phyloP scores from a whole-genome alignment of 2,329 filamentous ascomycete species.

The Helotiales sp. region DNA sequence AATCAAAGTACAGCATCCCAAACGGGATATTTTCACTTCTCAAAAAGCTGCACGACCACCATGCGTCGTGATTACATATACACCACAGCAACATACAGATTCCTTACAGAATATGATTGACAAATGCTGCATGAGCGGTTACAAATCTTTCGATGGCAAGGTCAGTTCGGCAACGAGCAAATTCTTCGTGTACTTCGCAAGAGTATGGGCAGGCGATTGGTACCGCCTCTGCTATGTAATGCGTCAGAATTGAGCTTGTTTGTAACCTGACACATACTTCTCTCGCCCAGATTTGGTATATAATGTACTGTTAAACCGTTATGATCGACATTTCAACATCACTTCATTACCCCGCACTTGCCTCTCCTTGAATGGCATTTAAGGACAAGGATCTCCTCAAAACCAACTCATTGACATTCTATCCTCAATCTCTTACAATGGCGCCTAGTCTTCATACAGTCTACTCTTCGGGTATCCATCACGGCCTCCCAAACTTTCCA shows the following conservation, averaged over 20 bases:
- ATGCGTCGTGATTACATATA: neutral
- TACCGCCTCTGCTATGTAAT: neutral
- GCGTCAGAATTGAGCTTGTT: too few species aligned
- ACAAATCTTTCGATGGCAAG: too few species aligned
- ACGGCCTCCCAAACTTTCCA: constrained; percentile 26
- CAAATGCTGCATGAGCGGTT: too few species aligned
- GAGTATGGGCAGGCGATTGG: too few species aligned
- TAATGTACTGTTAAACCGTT: neutral
- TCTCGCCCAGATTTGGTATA: neutral
- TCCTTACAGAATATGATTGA: neutral
- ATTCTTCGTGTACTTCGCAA: too few species aligned
- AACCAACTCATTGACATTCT: neutral
- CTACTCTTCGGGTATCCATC: constrained; percentile 27
- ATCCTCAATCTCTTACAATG: constrained; percentile 26
- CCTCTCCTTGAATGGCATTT: too few species aligned
- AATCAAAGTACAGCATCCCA: constrained; percentile 6
- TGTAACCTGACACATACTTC: neutral
- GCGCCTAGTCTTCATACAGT: constrained; percentile 4
- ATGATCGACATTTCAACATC: neutral
- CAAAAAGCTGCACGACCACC: neutral
- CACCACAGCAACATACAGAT: neutral
- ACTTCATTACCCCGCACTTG: neutral
- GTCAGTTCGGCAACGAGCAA: too few species aligned
- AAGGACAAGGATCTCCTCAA: neutral
- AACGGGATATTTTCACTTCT: neutral